Evolutionary conservation across 164 flowering plant species (phyloP).

Genomic region (Sextonia rubra): DNA sequence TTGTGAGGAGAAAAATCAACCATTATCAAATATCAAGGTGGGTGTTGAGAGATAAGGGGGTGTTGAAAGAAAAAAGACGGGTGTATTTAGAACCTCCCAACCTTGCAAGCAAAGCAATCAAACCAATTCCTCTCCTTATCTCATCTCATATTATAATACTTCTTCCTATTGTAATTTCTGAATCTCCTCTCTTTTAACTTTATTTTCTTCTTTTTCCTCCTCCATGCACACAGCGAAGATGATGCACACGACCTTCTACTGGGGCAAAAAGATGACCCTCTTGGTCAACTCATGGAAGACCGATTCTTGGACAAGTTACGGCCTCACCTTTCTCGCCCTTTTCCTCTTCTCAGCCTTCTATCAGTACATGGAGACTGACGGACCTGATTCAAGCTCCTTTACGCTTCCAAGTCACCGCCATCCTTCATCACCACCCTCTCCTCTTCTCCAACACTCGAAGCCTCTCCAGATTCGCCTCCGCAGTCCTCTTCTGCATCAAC

Average conservation of each 20-base stretch:
- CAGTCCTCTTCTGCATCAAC: constrained; percentile 48
- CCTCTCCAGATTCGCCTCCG: constrained; percentile 22
- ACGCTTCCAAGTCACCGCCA: constrained; percentile 3
- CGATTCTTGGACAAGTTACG: constrained; percentile 54
- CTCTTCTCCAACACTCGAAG: constrained; percentile 13
- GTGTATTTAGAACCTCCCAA: too few relatives aligned
- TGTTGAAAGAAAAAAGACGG: too few relatives aligned
- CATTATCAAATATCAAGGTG: too few relatives aligned
- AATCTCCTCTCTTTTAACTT: background rate
- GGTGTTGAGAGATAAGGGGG: too few relatives aligned
- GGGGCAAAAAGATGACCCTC: constrained; percentile 65
- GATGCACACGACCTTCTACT: constrained; percentile 99
- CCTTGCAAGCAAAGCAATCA: too few relatives aligned
- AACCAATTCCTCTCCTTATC: too few relatives aligned
- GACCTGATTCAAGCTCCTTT: constrained; percentile 33
- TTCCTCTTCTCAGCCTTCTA: constrained; percentile 62
- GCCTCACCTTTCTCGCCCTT: constrained; percentile 52
- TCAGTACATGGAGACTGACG: constrained; percentile 80
- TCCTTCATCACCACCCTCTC: constrained; percentile 17
- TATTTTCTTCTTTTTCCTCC: constrained; percentile 4
- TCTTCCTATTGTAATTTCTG: background rate
- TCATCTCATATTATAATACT: background rate
- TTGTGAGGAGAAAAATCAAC: too few relatives aligned
- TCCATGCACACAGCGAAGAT: constrained; percentile 28
- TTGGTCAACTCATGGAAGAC: constrained; percentile 72